Conservation (phyloP, 306 rosid genomes). For the Chamaecrista fasciculata region DNA sequence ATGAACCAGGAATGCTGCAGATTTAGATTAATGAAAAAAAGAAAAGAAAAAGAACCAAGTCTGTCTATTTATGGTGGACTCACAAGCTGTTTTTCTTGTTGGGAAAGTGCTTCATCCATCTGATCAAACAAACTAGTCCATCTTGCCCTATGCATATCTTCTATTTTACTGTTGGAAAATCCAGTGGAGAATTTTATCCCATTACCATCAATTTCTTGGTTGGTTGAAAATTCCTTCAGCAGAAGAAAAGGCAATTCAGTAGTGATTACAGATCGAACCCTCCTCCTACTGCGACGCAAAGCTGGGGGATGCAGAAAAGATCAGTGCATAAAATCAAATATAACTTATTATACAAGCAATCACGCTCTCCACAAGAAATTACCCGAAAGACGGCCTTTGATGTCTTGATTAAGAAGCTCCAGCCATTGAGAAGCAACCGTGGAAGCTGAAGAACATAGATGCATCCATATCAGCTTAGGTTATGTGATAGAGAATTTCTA, state of each 20-base stretch:
- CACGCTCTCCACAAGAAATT: constrained; percentile 19
- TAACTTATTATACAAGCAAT: too few species aligned
- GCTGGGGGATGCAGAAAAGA: constrained; percentile 49
- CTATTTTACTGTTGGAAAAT: constrained; percentile 39
- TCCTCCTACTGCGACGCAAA: constrained; percentile 71
- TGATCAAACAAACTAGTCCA: constrained; percentile 74
- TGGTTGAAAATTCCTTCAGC: constrained; percentile 61
- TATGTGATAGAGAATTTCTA: neutral
- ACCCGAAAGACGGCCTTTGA: constrained; percentile 87
- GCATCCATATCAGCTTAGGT: constrained; percentile 14
- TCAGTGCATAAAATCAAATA: constrained; percentile 5
- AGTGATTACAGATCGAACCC: constrained; percentile 68
- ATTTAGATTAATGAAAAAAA: constrained; percentile 11
- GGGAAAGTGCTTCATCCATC: constrained; percentile 78
- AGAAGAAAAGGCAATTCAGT: constrained; percentile 75
- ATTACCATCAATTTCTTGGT: constrained; percentile 46
- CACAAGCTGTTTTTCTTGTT: constrained; percentile 89
- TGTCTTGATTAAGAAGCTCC: constrained; percentile 77
- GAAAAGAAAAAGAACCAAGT: neutral
- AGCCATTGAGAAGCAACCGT: constrained; percentile 91
- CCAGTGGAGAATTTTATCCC: constrained; percentile 27
- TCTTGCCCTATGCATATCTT: constrained; percentile 71
- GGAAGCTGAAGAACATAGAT: constrained; percentile 74
- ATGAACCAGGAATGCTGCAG: constrained; percentile 20
- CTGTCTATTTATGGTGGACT: constrained; percentile 28